phyloP scores from a whole-genome alignment of 345 rosid genomes.

The Gossypium turneri region DNA sequence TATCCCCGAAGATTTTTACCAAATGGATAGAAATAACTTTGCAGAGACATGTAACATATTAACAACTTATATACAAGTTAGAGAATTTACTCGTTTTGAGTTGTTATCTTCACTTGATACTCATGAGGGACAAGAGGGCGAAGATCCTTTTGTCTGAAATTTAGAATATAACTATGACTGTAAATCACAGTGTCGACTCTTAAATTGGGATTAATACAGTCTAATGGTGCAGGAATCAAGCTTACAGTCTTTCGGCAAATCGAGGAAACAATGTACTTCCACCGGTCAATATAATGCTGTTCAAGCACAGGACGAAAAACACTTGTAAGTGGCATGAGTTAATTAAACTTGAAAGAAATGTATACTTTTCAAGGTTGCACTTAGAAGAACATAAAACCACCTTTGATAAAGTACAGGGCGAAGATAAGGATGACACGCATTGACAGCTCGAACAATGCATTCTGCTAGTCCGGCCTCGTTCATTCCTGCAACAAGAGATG shows the following conservation, averaged over 20 bases:
- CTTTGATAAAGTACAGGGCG: slow-evolving; percentile 89
- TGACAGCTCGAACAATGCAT: slow-evolving; percentile 88
- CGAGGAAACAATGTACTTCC: slow-evolving; percentile 85
- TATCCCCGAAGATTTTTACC: slow-evolving; percentile 11
- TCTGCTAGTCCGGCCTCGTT: slow-evolving; percentile 96
- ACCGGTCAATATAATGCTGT: slow-evolving; percentile 88
- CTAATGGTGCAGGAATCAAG: slow-evolving; percentile 7
- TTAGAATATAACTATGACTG: slow-evolving; percentile 4
- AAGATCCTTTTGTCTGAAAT: slow-evolving; percentile 74
- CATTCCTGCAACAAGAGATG: slow-evolving; percentile 50
- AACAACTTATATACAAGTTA: neutral
- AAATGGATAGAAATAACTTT: neutral
- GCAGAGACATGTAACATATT: slow-evolving; percentile 11
- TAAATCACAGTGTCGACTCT: neutral
- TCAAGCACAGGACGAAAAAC: slow-evolving; percentile 21
- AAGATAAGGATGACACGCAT: slow-evolving; percentile 72
- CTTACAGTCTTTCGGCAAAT: slow-evolving; percentile 84
- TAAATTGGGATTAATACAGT: neutral
- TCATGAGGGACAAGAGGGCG: slow-evolving; percentile 87
- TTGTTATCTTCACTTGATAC: slow-evolving; percentile 70
- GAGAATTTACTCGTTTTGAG: slow-evolving; percentile 73
- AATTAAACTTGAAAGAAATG: neutral
- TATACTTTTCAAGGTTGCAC: neutral
- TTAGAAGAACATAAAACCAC: slow-evolving; percentile 30
- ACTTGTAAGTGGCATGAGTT: neutral